Evolutionary conservation across 1,284 basidiomycete species (phyloP), one percentile per base, ranked within the genome.

Genomic region (Pholiota adiposa): DNA sequence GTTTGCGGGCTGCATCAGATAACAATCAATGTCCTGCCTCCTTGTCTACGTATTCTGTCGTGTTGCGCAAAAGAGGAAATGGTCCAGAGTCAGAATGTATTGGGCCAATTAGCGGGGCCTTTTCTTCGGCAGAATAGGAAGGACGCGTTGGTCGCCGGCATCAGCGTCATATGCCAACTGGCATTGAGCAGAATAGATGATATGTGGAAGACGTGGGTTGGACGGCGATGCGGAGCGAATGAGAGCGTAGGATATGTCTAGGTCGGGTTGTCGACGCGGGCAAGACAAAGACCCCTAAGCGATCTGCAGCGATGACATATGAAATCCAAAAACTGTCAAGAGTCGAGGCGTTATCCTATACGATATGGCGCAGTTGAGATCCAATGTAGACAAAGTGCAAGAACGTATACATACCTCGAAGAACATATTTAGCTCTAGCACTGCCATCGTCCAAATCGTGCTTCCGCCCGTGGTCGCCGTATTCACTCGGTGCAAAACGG

Each of bases 111-210:
- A 34, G 25, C 29, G 29, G 48, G 48, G 29, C 3, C 18, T 34
- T 50, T 50, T 21, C 6, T 49, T 50, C 48, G 48, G 48, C 16
- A 34, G 48, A 50, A 50, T 50, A 33, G 48, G 29, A 34, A 33
- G 48, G 23, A 46, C 44, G 48, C 48, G 27, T 34, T n/a, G 48
- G 8, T 33, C 3, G 29, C 18, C 31, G 48, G 48, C 29, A 50
- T 46, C 46, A 49, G 27, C 25, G 14, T 29, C 29, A 21, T 5
- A 9, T 31, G 31, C 18, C n/a, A 19, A 31, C 16, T 34, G 3
- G 18, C 21, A 31, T 5, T 27, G 48, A 33, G n/a, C 19, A 34
- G 29, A 31, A 23, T 34, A 50, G 27, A 34, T 7, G 23, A 18
- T 34, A 50, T 38, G 36, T n/a, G 36, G 19, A 18, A 34, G 27